Conservation (phyloP, 495 filamentous ascomycete species). For the Xylaria intraflava region DNA sequence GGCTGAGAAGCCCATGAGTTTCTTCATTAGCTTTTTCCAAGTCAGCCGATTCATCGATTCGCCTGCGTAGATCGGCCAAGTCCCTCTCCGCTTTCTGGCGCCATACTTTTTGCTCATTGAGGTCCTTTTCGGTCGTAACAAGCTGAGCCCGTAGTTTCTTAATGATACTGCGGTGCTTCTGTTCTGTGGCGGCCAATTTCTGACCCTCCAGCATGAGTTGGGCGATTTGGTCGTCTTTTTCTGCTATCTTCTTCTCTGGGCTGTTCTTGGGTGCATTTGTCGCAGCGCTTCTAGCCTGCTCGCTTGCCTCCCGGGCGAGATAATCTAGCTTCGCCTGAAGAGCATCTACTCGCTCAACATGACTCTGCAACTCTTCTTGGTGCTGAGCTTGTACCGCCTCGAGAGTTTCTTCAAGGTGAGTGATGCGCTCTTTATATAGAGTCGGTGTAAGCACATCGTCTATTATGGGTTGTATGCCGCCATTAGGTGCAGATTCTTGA, state of each 20-base stretch:
- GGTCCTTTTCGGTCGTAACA: conserved; percentile 57
- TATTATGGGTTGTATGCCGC: not conserved
- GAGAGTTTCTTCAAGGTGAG: conserved; percentile 49
- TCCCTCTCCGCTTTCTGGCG: conserved; percentile 64
- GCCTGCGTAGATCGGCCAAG: conserved; percentile 48
- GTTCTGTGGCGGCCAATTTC: conserved; percentile 75
- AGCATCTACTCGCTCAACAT: conserved; percentile 87
- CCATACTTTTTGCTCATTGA: conserved; percentile 53
- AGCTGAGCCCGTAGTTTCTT: conserved; percentile 69
- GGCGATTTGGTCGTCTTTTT: conserved; percentile 86
- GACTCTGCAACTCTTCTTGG: conserved; percentile 73
- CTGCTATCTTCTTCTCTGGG: conserved; percentile 68
- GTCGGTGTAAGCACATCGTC: conserved; percentile 3
- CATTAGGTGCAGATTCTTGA: not conserved
- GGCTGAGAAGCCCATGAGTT: conserved; percentile 55
- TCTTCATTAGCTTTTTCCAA: conserved; percentile 62
- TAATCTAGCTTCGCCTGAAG: conserved; percentile 86
- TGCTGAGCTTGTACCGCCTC: conserved; percentile 56
- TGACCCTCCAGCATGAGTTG: conserved; percentile 89
- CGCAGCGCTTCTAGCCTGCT: conserved; percentile 59
- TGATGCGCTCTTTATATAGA: conserved; percentile 34
- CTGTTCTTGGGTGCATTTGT: conserved; percentile 55
- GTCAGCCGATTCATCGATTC: conserved; percentile 56
- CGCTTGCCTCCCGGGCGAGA: conserved; percentile 69
- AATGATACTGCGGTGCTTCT: conserved; percentile 73